Evolutionary conservation across 2,329 filamentous ascomycete species (phyloP).

Genomic region (Stagonosporopsis cucurbitacearum): DNA sequence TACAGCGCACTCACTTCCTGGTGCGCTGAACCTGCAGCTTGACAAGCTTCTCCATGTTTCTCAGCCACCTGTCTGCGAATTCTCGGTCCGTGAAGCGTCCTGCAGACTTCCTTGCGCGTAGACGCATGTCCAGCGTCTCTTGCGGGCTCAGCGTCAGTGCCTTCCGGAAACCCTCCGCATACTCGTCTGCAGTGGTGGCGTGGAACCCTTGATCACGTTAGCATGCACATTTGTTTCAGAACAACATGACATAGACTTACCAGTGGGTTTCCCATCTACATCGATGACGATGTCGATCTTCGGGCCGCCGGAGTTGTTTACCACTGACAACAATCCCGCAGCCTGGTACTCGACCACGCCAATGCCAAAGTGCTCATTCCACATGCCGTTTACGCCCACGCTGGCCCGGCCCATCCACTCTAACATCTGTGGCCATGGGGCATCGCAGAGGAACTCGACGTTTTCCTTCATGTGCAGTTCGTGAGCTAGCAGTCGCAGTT

Average conservation of each 20-base stretch:
- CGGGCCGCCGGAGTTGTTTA: constrained; percentile 91
- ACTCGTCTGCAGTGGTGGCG: constrained; percentile 78
- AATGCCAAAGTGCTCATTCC: constrained; percentile 99
- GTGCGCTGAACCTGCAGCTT: constrained; percentile 44
- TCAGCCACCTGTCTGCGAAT: constrained; percentile 80
- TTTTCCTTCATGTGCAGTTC: constrained; percentile 80
- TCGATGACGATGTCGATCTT: constrained; percentile 91
- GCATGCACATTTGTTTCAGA: neutral
- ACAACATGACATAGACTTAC: constrained; percentile 52
- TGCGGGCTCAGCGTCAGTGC: constrained; percentile 69
- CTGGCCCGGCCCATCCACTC: constrained; percentile 77
- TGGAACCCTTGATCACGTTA: constrained; percentile 72
- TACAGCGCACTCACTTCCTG: constrained; percentile 1
- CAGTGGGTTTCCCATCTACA: constrained; percentile 77
- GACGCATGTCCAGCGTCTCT: constrained; percentile 76
- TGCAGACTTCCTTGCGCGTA: constrained; percentile 77
- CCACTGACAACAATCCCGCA: constrained; percentile 88
- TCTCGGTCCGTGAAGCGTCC: constrained; percentile 86
- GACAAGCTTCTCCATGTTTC: constrained; percentile 76
- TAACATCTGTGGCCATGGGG: constrained; percentile 85
- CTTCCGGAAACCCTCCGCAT: constrained; percentile 79
- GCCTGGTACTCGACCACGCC: constrained; percentile 98
- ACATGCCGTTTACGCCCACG: constrained; percentile 95
- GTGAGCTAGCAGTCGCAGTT: constrained; percentile 82
- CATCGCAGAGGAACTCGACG: constrained; percentile 89